Conservation (phyloP, 345 rosid species). For the Noccaea caerulescens region DNA sequence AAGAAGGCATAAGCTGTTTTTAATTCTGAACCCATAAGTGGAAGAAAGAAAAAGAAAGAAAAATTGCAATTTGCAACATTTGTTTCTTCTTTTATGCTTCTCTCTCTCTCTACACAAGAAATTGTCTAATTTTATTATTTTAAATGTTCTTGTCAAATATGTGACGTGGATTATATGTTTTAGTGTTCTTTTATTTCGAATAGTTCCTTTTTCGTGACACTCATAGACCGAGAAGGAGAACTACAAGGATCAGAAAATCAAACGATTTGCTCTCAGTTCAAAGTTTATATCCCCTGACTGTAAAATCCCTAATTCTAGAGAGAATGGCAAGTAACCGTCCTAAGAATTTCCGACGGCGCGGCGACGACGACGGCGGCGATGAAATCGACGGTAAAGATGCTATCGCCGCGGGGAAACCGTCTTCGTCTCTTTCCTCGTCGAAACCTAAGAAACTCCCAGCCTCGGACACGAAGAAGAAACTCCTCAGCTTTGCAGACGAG, state of each 20-base stretch:
- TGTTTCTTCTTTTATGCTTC: neutral
- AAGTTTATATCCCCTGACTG: slow-evolving; percentile 18
- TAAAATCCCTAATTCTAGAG: slow-evolving; percentile 29
- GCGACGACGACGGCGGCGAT: slow-evolving; percentile 51
- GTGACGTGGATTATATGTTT: too few relatives aligned
- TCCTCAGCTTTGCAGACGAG: slow-evolving; percentile 91
- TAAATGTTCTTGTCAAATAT: too few relatives aligned
- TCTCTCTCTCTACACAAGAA: neutral
- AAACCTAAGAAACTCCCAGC: slow-evolving; percentile 63
- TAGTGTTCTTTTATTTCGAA: neutral
- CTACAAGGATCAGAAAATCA: neutral
- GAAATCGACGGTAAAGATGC: slow-evolving; percentile 27
- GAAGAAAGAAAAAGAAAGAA: neutral
- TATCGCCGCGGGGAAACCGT: slow-evolving; percentile 33
- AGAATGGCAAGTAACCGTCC: slow-evolving; percentile 63
- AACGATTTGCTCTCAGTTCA: neutral
- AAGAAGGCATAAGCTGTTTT: slow-evolving; percentile 23
- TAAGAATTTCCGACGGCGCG: slow-evolving; percentile 83
- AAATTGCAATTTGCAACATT: slow-evolving; percentile 28
- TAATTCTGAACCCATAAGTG: slow-evolving; percentile 21
- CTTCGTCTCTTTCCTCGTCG: slow-evolving; percentile 44
- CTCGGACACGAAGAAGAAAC: slow-evolving; percentile 50
- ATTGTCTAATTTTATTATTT: too few relatives aligned
- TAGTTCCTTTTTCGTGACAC: neutral
- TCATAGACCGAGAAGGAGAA: too few relatives aligned